Base-by-base conservation (phyloP, 2,329 filamentous ascomycete genomes). In the Plectosphaerella cucumerina region DNA sequence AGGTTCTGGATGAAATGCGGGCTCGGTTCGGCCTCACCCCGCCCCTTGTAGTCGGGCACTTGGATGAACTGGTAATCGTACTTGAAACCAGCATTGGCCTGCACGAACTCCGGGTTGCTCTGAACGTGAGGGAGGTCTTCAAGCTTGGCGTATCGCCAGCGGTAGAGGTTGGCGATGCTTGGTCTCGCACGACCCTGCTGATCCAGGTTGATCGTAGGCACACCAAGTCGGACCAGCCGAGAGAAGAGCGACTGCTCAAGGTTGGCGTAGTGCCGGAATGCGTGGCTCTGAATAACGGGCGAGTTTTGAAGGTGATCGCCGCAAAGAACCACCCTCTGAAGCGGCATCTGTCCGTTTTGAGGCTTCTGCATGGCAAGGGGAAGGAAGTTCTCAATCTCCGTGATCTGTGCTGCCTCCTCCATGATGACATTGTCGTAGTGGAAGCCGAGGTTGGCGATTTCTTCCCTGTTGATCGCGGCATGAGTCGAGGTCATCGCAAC, bases 401-500 rank as follows among this genome's bases (percentile, higher is more conserved):
- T 99, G 63, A 99, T 93, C 65, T 99, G 94, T 12, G 94, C 94
- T 5, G 94, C 93, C 76, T 99, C 94, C 73, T 99, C 94, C 89
- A 99, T 97, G 49, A 99, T 80, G 12, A 99, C 88, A 57, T 96
- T 99, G 73, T 97, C 92, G 62, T 99, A 99, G 59, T 90, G 90
- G 70, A 99, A 99, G 15, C 92, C 92, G n/a, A 97, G 79, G 15
- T 82, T 80, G 1, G 90, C 87, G 60, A 99, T 97, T 62, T 97
- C 93, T 56, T 90, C 85, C 56, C 93, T 80, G 54, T 91, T 85
- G 80, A 99, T 99, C 1, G 94, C 94, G 5, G 94, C 95, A 68
- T 99, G 94, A 0, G 95, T 99, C 4, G 92, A 95, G 17, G 94
- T 99, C 95, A 99, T 99, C 52, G 94, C 95, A 57, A 99, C 87